Evolutionary conservation across 176 grass and related monocot species (phyloP), one percentile per base, ranked within the genome.

Genomic region (Saccharum spontaneum): DNA sequence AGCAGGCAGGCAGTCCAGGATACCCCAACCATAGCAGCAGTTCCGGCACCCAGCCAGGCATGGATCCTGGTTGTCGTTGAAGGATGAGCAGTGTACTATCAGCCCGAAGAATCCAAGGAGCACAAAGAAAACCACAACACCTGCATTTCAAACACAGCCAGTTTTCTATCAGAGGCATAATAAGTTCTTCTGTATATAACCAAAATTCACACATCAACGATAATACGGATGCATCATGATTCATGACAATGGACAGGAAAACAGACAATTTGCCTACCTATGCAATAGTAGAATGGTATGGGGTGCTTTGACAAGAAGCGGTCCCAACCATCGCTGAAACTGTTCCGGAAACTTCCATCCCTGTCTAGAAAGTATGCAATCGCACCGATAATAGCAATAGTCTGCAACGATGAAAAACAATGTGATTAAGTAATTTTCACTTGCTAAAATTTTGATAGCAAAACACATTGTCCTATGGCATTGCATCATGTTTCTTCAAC

Each of bases 21-120:
- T 92, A 67, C 97, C 97, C 97, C 93, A 99, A 13, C 97, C 97
- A 79, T 95, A 95, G 90, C 93, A 95, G 86, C 97, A 99, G 88
- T 98, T 95, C 22, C 97, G 93, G 81, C 91, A 94, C 68, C 93
- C 93, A 20, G 91, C 90, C 73, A 96, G 57, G 63, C 93, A 98
- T 17, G 97, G 97, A 77, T 96, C 97, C 61, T 89, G 89, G 24
- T 90, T 92, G 40, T 85, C 89, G 36, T 87, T 96, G 86, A 96
- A 92, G 65, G 93, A 96, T 14, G 93, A 96, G 66, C 97, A 99
- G 33, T 99, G 93, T 31, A 96, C 65, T 82, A 96, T 96, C 75
- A 99, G 50, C 36, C 97, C 91, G 0, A 99, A 94, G 77, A 99
- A 99, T 3, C 97, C 93, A 73, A 99, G 88, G 18, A 99, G 86